Evolutionary conservation across 2,329 filamentous ascomycete genomes (phyloP), one percentile per base, ranked within the genome.

Genomic region (Colletotrichum somersetense): DNA sequence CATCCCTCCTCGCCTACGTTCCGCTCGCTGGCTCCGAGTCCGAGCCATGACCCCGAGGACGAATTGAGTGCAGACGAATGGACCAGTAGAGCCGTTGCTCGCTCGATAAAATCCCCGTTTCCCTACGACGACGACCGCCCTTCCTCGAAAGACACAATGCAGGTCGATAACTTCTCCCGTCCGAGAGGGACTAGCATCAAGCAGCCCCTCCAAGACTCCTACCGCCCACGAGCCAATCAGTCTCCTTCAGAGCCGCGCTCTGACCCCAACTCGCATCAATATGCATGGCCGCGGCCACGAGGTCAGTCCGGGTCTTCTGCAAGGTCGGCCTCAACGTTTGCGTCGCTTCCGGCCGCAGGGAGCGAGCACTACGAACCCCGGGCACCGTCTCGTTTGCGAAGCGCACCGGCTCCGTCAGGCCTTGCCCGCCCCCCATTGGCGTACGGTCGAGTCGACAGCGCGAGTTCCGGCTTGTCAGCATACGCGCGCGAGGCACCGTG

Each of bases 101-200:
- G 66, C 23, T 68, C 76, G 30, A 67, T 74, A 30, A 74, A 71
- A 73, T 57, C 75, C 74, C 40, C 66, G 68, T 42, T 76, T 42
- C 61, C 70, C 75, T 52, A 76, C 73, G 35, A 78, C 73, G 53
- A 77, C 73, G 53, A 77, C 78, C 52, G 75, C 73, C 56, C 78
- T 40, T 71, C 64, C 56, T 73, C 71, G 42, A 68, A 71, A 26
- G 72, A 74, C 38, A 72, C 73, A 30, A 74, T 74, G 65, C 73
- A 71, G 69, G 66, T 88, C 57, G 85, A 86, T 76, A 90, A 90
- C 79, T 90, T 90, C 77, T 90, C 88, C n/a, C 84, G 88, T 50
- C 88, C 88, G 53, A 83, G 88, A 69, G 88, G 88, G 73, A 81
- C 83, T 50, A 89, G 88, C 77, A 82, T 88, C 72, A 83, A 83